A percentile compares a stretch with the other conserved stretches of the same genome.
phyloP scores from a whole-genome alignment of 2,329 filamentous ascomycete genomes.

The Thelonectria discophora region DNA sequence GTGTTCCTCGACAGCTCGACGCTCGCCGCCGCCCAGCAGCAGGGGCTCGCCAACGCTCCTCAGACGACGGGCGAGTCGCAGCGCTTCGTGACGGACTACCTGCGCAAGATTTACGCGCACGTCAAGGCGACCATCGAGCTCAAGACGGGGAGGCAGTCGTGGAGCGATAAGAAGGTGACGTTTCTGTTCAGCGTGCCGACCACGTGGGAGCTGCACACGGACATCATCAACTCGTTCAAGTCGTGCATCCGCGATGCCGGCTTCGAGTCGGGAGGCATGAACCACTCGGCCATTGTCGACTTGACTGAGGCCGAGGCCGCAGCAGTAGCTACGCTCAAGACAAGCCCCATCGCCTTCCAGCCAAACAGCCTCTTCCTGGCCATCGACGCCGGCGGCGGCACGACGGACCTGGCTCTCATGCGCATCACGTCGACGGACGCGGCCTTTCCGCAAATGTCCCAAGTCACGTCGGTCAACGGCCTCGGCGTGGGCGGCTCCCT shows the following conservation, averaged over 20 bases:
- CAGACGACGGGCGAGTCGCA: slow-evolving; percentile 53
- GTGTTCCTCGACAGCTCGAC: slow-evolving; percentile 60
- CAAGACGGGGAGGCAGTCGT: slow-evolving; percentile 51
- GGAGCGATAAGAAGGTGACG: slow-evolving; percentile 55
- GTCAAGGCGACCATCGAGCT: slow-evolving; percentile 56
- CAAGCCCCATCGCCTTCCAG: slow-evolving; percentile 49
- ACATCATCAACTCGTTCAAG: slow-evolving; percentile 61
- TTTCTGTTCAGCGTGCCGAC: slow-evolving; percentile 68
- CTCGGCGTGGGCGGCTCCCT: slow-evolving; percentile 56
- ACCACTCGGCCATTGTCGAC: slow-evolving; percentile 53
- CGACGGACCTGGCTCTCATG: slow-evolving; percentile 57
- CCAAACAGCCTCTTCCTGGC: slow-evolving; percentile 54
- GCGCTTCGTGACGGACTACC: slow-evolving; percentile 59
- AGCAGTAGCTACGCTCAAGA: slow-evolving; percentile 57
- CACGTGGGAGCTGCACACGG: slow-evolving; percentile 59
- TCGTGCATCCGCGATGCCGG: slow-evolving; percentile 56
- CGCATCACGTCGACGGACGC: slow-evolving; percentile 46
- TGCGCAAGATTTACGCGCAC: slow-evolving; percentile 58
- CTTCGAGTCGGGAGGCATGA: slow-evolving; percentile 54
- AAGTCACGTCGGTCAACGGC: slow-evolving; percentile 53
- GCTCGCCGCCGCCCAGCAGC: slow-evolving; percentile 52
- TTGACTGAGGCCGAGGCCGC: slow-evolving; percentile 60
- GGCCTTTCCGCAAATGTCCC: slow-evolving; percentile 43
- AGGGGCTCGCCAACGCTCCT: slow-evolving; percentile 56
- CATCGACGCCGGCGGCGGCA: slow-evolving; percentile 57